phyloP scores from a whole-genome alignment of 164 flowering plant genomes.

The Houttuynia cordata region DNA sequence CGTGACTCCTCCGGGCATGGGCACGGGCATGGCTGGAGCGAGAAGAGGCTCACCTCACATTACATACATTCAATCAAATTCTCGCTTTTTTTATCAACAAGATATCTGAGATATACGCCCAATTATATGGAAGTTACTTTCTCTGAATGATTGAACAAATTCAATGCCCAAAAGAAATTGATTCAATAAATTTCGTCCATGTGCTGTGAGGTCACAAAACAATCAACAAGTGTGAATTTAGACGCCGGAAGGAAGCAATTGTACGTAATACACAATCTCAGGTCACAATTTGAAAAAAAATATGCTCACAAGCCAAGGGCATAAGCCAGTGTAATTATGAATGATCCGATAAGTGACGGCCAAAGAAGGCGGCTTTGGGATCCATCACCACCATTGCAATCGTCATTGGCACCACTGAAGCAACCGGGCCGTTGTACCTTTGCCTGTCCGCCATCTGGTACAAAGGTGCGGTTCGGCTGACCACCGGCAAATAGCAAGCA shows the following conservation, averaged over 20 bases:
- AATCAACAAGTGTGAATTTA: background rate
- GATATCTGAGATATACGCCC: too few relatives aligned
- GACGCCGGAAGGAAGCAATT: background rate
- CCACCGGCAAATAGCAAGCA: constrained; percentile 80
- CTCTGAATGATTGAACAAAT: too few relatives aligned
- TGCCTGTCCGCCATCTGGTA: constrained; percentile 38
- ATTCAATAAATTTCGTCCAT: background rate
- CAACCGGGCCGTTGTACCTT: constrained; percentile 65
- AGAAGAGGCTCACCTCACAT: too few relatives aligned
- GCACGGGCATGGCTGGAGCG: too few relatives aligned
- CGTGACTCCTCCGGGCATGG: too few relatives aligned
- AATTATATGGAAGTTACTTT: too few relatives aligned
- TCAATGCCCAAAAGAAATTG: too few relatives aligned
- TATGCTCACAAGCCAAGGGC: constrained; percentile 23
- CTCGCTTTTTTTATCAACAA: too few relatives aligned
- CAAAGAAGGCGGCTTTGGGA: constrained; percentile 12
- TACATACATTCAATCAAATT: too few relatives aligned
- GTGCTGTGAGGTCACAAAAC: background rate
- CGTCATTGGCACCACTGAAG: constrained; percentile 77
- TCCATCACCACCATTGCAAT: constrained; percentile 38
- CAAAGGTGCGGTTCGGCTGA: constrained; percentile 44
- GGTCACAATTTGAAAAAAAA: background rate
- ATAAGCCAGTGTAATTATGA: constrained; percentile 21
- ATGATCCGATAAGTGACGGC: constrained; percentile 11
- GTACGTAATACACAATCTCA: background rate